Base-by-base conservation (phyloP, 805 yeast species). In the Blastobotrys mokoenaii region DNA sequence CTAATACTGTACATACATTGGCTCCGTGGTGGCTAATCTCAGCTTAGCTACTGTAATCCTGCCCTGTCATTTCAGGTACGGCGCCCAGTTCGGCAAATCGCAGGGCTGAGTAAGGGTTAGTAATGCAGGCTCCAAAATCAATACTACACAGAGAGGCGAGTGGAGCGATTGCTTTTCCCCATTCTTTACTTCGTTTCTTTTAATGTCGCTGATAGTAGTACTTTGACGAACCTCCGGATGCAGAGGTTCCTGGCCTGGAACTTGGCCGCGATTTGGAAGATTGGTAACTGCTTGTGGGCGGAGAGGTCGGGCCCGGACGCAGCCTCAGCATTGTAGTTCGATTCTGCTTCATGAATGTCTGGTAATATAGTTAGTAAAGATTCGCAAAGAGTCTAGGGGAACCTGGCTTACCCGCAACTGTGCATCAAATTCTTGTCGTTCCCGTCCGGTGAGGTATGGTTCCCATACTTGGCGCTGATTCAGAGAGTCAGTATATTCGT, bases 221-320 rank as follows among this genome's bases (percentile, higher is more conserved):
- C 7, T 22, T 22, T 4, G 38, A 34, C 16, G 38, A 34, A 8
- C 12, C 12, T n/a, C 20, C 20, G 22, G 38, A 7, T 15, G 38
- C 7, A 14, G 18, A 17, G 14, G 38, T 6, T 9, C 16, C 16
- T 15, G 35, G 15, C 10, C 18, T n/a, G 16, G 38, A 34, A 10
- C 12, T 4, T 5, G 5, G 9, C 4, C 16, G 38, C 14, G 41
- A 14, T 16, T 34, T 31, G 3, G 43, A 31, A 5, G 32, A 35
- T 33, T 22, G n/a, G 39, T 31, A 33, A 4, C 18, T 27, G n/a
- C 30, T 36, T 38, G 46, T 8, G 17, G 46, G 27, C 5, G 46
- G 36, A 6, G 34, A 10, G 16, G 34, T 43, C 62, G 74, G 74
- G 63, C 53, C 53, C 4, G 59, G 59, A 11, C 57, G 44, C 16